phyloP scores from a whole-genome alignment of 768 basidiomycete genomes.

The Leccinum subtestaceum region DNA sequence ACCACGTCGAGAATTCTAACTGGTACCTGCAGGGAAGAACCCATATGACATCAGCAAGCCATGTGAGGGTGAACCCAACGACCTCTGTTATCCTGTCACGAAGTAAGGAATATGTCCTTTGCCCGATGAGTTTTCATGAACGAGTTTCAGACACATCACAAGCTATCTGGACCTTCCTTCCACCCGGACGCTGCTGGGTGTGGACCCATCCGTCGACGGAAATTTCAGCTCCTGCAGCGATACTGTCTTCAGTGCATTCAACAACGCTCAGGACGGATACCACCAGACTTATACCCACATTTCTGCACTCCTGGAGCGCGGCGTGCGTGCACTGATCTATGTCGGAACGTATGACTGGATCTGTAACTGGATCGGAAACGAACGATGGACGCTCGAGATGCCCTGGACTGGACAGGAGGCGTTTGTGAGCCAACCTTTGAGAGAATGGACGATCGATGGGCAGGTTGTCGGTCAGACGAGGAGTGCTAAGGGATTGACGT shows the following conservation, averaged over 20 bases:
- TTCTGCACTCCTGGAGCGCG: conserved; percentile 65
- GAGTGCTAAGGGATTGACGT: conserved; percentile 59
- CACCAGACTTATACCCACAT: conserved; percentile 36
- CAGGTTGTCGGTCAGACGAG: conserved; percentile 54
- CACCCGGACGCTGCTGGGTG: conserved; percentile 57
- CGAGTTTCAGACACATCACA: conserved; percentile 45
- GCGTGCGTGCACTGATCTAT: conserved; percentile 69
- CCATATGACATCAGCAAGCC: conserved; percentile 68
- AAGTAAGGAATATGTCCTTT: conserved; percentile 25
- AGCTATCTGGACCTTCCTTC: conserved; percentile 60
- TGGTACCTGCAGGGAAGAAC: conserved; percentile 40
- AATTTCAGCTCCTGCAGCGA: conserved; percentile 42
- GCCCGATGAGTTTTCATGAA: background rate
- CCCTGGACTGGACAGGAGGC: conserved; percentile 64
- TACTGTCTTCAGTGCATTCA: conserved; percentile 50
- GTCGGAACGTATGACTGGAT: conserved; percentile 78
- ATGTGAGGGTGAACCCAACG: conserved; percentile 50
- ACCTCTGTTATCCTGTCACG: conserved; percentile 60
- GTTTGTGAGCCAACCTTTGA: conserved; percentile 48
- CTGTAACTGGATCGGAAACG: conserved; percentile 78
- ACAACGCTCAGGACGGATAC: conserved; percentile 38
- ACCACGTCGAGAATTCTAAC: background rate
- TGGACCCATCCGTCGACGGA: conserved; percentile 44
- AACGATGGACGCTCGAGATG: conserved; percentile 69
- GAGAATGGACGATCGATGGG: conserved; percentile 55